Evolutionary conservation across 371 early-diverging fungal species (phyloP), one percentile per base, ranked within the genome.

Genomic region (Apophysomyces trapeziformis): DNA sequence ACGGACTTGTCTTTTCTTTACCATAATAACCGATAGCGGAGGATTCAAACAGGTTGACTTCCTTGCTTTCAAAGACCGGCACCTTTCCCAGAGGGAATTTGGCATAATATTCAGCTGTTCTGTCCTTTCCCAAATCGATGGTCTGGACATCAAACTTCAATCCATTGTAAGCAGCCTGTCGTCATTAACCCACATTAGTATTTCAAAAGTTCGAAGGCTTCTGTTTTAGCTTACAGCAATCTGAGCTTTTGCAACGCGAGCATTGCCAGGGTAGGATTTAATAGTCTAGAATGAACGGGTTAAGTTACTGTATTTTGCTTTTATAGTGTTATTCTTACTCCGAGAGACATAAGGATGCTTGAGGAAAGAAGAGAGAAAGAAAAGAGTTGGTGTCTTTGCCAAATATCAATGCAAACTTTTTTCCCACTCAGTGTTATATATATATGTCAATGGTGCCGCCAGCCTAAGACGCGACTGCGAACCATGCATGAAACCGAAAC

Each of bases 11-110:
- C 32, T 2, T 26, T 26, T 26, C 32, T 80, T 79, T 84, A 88
- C 93, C 84, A 78, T 95, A 94, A 90, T 88, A 88, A 60, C 93
- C 92, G 64, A 96, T 96, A 67, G 95, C 95, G 71, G 85, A 87
- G 66, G 88, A 87, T 84, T 96, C 96, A 70, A 86, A 88, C 66
- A 95, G 68, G 70, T 78, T 76, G 80, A 86, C 87, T 46, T 93
- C 91, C 61, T 88, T 73, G 60, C 86, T 82, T 83, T 93, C 94
- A 66, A 94, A 90, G 44, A 82, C 89, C 26, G 97, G 97, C 65
- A 92, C 84, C 87, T 93, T 87, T 70, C 89, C 91, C 56, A 72
- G 14, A 66, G 96, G 93, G 86, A 90, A 95, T 85, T 95, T 95
- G 79, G 84, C 83, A 61, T 90, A 74, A 86, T 85, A 96, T 72